Conservation (phyloP, 2,329 filamentous ascomycete genomes). For the Aspergillus cejpii region DNA sequence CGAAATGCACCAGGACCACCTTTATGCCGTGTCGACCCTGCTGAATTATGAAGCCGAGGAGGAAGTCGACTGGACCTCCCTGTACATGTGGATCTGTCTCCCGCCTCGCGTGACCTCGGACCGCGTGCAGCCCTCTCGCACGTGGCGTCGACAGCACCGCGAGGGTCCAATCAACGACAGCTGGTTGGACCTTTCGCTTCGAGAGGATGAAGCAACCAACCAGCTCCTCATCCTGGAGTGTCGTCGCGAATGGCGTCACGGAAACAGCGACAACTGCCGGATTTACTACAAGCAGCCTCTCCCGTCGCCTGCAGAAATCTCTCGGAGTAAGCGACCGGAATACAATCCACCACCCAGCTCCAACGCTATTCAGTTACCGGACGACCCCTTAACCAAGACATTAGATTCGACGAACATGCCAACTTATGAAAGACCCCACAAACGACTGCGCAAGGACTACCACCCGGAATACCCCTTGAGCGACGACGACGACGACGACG, state of each 20-base stretch:
- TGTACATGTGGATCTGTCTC: conserved; percentile 62
- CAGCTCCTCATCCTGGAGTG: conserved; percentile 59
- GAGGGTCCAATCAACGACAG: conserved; percentile 69
- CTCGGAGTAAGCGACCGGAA: conserved; percentile 11
- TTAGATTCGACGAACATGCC: conserved; percentile 23
- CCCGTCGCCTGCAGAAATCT: conserved; percentile 24
- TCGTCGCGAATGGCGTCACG: conserved; percentile 59
- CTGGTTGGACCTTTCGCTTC: conserved; percentile 62
- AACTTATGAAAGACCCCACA: conserved; percentile 33
- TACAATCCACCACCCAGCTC: conserved; percentile 9
- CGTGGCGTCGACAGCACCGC: conserved; percentile 60
- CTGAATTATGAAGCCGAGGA: conserved; percentile 56
- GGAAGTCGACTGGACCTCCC: conserved; percentile 61
- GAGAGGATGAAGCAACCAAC: conserved; percentile 54
- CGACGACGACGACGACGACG: conserved; percentile 14
- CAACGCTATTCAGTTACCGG: conserved; percentile 15
- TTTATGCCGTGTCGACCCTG: conserved; percentile 65
- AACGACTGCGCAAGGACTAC: conserved; percentile 35
- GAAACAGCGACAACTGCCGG: conserved; percentile 53
- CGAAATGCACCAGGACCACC: conserved; percentile 57
- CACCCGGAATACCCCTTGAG: conserved; percentile 36
- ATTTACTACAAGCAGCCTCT: conserved; percentile 56
- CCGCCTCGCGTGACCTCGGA: conserved; percentile 44
- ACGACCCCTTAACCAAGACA: conserved; percentile 27
- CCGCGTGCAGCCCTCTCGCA: conserved; percentile 43